A percentile compares a stretch with the other conserved stretches of the same genome.
phyloP scores from a whole-genome alignment of 352 stramenopile genomes.

The Globisporangium okanoganense region DNA sequence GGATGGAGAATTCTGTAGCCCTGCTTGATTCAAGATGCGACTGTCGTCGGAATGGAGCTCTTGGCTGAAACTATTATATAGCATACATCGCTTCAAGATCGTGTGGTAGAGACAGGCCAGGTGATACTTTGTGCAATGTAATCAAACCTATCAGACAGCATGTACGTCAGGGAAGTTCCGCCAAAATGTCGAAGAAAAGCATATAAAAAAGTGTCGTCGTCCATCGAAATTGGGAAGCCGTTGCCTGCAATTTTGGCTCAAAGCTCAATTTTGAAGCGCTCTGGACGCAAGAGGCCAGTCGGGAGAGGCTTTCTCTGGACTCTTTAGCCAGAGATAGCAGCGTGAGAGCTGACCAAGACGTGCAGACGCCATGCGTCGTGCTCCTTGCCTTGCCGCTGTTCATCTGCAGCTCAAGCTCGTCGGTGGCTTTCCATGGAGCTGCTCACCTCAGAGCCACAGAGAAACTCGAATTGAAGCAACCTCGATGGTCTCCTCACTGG shows the following conservation, averaged over 20 bases:
- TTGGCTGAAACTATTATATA: background rate
- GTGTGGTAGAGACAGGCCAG: background rate
- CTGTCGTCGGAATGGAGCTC: background rate
- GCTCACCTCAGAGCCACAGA: background rate
- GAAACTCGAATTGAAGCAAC: background rate
- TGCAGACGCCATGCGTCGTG: background rate
- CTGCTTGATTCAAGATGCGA: background rate
- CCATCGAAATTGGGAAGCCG: background rate
- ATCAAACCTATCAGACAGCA: background rate
- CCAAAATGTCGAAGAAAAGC: background rate
- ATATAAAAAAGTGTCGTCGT: background rate
- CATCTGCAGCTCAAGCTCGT: background rate
- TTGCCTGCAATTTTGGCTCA: background rate
- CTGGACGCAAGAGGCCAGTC: background rate
- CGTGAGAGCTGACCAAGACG: background rate
- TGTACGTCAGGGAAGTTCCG: conserved; percentile 1
- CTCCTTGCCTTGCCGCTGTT: background rate
- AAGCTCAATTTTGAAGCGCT: background rate
- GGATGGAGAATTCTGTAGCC: too few relatives aligned
- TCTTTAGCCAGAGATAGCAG: background rate
- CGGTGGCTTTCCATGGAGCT: background rate
- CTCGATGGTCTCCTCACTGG: background rate
- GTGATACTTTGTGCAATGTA: background rate
- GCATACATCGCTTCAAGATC: conserved; percentile 2
- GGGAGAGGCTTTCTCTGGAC: background rate